Evolutionary conservation across 306 rosid genomes (phyloP).

Genomic region (Crotalaria pallida): DNA sequence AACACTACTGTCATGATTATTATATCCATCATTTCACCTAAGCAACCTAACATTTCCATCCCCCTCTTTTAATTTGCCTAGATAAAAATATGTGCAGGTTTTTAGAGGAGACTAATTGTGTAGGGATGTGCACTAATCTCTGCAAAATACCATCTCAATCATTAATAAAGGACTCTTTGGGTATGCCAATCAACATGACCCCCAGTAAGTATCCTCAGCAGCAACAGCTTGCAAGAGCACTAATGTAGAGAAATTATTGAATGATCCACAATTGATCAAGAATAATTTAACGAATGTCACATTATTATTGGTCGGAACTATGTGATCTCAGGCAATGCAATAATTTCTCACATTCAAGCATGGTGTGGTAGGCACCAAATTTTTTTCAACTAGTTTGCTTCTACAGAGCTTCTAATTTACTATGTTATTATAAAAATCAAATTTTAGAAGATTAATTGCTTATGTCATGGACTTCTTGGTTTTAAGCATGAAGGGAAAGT

Average conservation of each 20-base stretch:
- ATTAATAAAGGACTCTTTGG: constrained; percentile 68
- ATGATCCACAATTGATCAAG: too few species aligned
- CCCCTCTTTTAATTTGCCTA: background rate
- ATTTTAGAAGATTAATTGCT: background rate
- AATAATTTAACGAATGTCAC: too few species aligned
- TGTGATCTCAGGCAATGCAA: too few species aligned
- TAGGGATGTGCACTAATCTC: constrained; percentile 82
- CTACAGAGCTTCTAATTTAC: background rate
- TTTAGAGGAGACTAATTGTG: constrained; percentile 75
- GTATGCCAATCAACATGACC: constrained; percentile 78
- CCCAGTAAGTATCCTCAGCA: constrained; percentile 64
- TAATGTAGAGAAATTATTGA: background rate
- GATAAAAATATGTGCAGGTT: constrained; percentile 50
- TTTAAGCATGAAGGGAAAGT: background rate
- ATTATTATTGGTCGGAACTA: too few species aligned
- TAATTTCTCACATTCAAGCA: background rate
- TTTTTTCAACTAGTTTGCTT: background rate
- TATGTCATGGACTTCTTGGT: background rate
- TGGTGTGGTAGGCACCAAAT: background rate
- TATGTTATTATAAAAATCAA: background rate
- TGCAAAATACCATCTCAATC: constrained; percentile 84
- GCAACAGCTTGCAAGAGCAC: background rate
- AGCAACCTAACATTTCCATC: background rate
- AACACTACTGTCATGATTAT: constrained; percentile 33
- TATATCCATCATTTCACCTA: constrained; percentile 5